These are phyloP conservation scores for Botrytis porri DNA, from an alignment of 2,329 filamentous ascomycete genomes.

Conservation along the genomic window DNA sequence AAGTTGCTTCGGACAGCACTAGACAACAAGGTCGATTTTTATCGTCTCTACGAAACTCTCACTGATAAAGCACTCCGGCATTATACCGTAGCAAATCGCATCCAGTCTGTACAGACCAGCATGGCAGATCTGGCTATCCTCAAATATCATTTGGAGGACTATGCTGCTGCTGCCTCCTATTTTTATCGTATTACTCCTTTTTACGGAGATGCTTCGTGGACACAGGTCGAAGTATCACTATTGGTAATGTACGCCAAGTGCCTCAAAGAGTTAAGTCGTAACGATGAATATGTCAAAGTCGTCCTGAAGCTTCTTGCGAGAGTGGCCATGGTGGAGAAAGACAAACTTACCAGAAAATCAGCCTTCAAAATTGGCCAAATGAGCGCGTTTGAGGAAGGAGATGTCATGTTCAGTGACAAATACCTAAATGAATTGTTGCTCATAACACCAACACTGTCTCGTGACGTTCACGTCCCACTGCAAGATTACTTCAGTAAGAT, in stretches of 20 bases:
- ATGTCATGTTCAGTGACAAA: constrained; percentile 25
- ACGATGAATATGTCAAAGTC: constrained; percentile 76
- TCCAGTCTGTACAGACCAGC: constrained; percentile 71
- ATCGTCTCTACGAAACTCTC: constrained; percentile 67
- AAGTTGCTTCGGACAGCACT: constrained; percentile 59
- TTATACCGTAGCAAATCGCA: constrained; percentile 74
- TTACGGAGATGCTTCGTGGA: constrained; percentile 78
- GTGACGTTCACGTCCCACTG: constrained; percentile 66
- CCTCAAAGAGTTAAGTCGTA: constrained; percentile 70
- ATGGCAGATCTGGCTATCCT: constrained; percentile 84
- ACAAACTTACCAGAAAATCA: constrained; percentile 44
- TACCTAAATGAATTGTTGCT: constrained; percentile 37
- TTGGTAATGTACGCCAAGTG: constrained; percentile 83
- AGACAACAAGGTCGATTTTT: constrained; percentile 61
- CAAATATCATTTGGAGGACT: constrained; percentile 75
- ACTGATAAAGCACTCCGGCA: constrained; percentile 82
- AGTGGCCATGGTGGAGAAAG: constrained; percentile 54
- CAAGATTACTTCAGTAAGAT: constrained; percentile 71
- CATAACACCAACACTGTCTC: constrained; percentile 43
- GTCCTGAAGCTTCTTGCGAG: constrained; percentile 73
- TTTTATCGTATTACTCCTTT: constrained; percentile 77
- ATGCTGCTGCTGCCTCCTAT: constrained; percentile 67
- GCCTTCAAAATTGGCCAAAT: constrained; percentile 23
- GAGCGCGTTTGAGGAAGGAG: constrained; percentile 23
- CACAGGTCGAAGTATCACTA: constrained; percentile 74